Conservation (phyloP, 495 filamentous ascomycete genomes). For the Penicillium chermesinum region DNA sequence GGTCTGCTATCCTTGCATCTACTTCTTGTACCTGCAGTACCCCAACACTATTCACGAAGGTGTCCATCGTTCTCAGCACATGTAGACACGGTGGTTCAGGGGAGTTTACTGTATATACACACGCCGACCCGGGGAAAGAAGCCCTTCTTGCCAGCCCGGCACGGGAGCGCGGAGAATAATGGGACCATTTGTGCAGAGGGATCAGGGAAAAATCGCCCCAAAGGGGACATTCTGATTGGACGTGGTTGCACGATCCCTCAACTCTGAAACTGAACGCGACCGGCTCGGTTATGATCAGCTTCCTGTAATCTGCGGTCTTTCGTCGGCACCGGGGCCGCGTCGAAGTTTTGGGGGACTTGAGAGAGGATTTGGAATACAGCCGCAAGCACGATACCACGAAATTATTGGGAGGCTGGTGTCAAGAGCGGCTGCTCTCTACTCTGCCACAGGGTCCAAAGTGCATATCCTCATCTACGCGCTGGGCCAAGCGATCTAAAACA, state of each 20-base stretch:
- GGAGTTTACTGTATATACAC: too few species aligned
- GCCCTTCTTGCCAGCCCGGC: too few species aligned
- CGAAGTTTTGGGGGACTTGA: background rate
- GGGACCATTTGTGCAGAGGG: background rate
- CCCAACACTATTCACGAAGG: too few species aligned
- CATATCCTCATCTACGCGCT: slow-evolving; percentile 20
- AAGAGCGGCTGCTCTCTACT: too few species aligned
- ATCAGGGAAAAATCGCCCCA: background rate
- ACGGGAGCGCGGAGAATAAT: background rate
- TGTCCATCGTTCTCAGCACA: too few species aligned
- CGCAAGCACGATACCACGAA: background rate
- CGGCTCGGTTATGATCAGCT: slow-evolving; percentile 5
- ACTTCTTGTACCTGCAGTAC: too few species aligned
- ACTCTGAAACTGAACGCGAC: slow-evolving; percentile 6
- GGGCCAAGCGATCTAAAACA: background rate
- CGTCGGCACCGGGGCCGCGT: background rate
- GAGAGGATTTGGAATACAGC: background rate
- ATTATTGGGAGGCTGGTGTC: slow-evolving; percentile 8
- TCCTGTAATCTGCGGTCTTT: slow-evolving; percentile 3
- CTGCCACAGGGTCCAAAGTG: slow-evolving; percentile 1
- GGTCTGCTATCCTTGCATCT: too few species aligned
- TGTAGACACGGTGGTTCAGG: too few species aligned
- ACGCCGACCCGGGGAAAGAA: too few species aligned
- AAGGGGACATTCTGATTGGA: slow-evolving; percentile 1
- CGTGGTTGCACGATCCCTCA: slow-evolving; percentile 1